Conservation (phyloP, 2,329 filamentous ascomycete species). For the Botryosphaeria dothidea region DNA sequence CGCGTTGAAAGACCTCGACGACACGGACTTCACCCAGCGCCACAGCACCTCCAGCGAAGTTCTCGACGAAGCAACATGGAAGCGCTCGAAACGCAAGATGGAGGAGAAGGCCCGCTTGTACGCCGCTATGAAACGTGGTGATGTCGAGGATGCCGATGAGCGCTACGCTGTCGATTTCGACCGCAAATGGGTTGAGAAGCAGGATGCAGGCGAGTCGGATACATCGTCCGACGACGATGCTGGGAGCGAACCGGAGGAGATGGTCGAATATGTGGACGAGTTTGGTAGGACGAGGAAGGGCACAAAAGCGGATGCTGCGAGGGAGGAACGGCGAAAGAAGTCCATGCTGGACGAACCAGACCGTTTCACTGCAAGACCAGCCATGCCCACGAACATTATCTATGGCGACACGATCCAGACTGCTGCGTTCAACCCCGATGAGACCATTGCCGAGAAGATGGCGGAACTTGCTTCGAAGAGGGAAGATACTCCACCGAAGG, state of each 20-base stretch:
- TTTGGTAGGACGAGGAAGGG: constrained; percentile 80
- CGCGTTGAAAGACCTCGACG: constrained; percentile 59
- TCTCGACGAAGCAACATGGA: constrained; percentile 58
- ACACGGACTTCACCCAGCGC: constrained; percentile 62
- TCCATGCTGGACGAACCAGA: constrained; percentile 63
- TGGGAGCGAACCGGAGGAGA: constrained; percentile 54
- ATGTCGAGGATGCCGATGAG: constrained; percentile 65
- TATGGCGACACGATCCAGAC: constrained; percentile 83
- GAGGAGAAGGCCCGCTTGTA: constrained; percentile 89
- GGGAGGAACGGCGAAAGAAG: constrained; percentile 61
- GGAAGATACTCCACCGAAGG: constrained; percentile 76
- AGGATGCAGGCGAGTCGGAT: constrained; percentile 44
- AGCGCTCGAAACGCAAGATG: constrained; percentile 77
- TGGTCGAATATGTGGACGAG: constrained; percentile 89
- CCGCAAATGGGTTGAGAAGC: constrained; percentile 83
- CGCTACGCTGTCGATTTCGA: constrained; percentile 86
- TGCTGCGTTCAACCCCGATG: constrained; percentile 77
- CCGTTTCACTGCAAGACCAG: constrained; percentile 67
- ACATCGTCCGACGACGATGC: constrained; percentile 41
- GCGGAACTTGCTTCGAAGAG: constrained; percentile 73
- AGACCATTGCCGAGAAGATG: constrained; percentile 67
- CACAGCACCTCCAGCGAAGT: constrained; percentile 63
- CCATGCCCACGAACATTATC: constrained; percentile 70
- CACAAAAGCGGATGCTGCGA: constrained; percentile 67
- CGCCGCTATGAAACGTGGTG: constrained; percentile 85